These are phyloP conservation scores for Penicillium sumatraense DNA, from an alignment of 2,329 filamentous ascomycete genomes.

Conservation along the genomic window DNA sequence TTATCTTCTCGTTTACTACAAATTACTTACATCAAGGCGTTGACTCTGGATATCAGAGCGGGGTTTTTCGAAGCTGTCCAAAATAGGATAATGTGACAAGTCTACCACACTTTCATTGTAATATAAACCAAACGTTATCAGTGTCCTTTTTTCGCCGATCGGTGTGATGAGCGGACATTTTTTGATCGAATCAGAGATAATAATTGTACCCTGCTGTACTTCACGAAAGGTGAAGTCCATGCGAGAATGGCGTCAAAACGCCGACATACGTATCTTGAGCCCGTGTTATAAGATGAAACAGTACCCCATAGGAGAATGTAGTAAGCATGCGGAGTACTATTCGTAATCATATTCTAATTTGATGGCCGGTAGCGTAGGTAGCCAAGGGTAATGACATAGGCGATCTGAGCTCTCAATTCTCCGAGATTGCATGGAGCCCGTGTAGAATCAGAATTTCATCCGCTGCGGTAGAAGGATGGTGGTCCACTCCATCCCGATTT, in stretches of 20 bases:
- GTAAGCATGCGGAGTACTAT: too few relatives aligned
- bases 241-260: background rate
- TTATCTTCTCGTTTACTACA: too few relatives aligned
- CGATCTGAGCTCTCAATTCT: too few relatives aligned
- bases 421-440: too few relatives aligned
- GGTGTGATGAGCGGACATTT: background rate
- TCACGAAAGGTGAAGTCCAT: background rate
- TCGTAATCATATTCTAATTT: too few relatives aligned
- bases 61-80: conserved; percentile 10
- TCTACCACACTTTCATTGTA: background rate
- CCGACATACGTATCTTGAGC: background rate
- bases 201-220: background rate
- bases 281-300: background rate
- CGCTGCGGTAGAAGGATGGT: too few relatives aligned
- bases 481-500: too few relatives aligned
- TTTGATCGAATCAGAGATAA: background rate
- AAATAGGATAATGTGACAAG: conserved; percentile 5
- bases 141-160: background rate
- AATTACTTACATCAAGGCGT: too few relatives aligned
- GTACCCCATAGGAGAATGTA: background rate
- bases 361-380: too few relatives aligned
- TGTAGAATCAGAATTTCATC: too few relatives aligned
- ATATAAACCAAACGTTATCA: background rate
- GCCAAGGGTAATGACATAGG: too few relatives aligned
- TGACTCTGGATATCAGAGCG: background rate